Base-by-base conservation (phyloP, 805 yeast genomes). In the Suhomyces sp. region DNA sequence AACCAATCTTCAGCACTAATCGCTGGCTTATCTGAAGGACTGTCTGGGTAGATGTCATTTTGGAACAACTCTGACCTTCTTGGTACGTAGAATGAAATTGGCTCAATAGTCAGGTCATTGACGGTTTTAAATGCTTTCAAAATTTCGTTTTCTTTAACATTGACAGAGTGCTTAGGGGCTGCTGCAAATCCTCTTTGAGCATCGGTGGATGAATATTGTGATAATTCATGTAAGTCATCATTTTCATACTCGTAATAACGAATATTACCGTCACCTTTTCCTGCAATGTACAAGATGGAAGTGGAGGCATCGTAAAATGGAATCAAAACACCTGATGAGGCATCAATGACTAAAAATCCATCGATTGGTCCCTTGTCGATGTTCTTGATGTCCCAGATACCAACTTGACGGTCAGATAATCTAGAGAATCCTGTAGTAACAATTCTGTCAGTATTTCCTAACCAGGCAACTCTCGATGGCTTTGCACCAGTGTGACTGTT, bases 261-360 rank as follows among this genome's bases (percentile, higher is more conserved):
- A 52, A 93, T 87, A 59, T 91, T 93, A 51, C 98, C 98, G 60
- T 93, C 98, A 60, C 97, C 97, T 62, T 93, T 91, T 49, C 98
- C 99, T 20, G 95, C 98, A 42, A 93, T 68, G 54, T 83, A 93
- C 40, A 93, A 70, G 39, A 90, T 77, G 37, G 81, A 77, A 28
- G 85, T 88, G 22, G 84, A 75, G 18, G 78, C 84, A 56, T 93
- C 99, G 56, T 67, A 93, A 51, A 84, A 77, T 19, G 98, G 98
- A 76, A 93, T 84, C 59, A 90, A 68, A 26, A 93, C 85, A 50
- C 99, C 98, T 2, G 97, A 84, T 4, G 95, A 83, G 16, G 95
- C 77, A 56, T 95, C 98, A 31, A 93, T 74, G 25, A 81, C 77
- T 53, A 83, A 73, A 58, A 90, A 88, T 0, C 95, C 97, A 34